Base-by-base conservation (phyloP, 371 early-diverging fungal genomes). In the Dichotomocladium elegans region DNA sequence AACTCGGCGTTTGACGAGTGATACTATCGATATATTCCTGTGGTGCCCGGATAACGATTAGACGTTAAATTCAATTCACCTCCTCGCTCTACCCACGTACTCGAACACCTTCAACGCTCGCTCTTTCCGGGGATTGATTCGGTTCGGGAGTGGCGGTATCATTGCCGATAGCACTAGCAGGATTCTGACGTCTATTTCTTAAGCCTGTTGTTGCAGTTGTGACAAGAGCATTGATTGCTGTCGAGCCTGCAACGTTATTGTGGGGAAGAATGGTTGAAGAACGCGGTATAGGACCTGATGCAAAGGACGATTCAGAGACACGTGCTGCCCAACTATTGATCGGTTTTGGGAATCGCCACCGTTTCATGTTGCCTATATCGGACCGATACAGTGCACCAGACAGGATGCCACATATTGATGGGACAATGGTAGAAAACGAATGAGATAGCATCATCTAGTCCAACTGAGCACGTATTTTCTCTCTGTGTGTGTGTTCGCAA, bases 341-440 rank as follows among this genome's bases (percentile, higher is more conserved):
- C 0, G 57, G 15, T 5, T 19, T 15, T 9, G 87, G 86, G 46
- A 87, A 79, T 37, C 88, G 76, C 85, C 84, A 87, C 22, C 68
- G 60, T 49, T 79, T 76, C 8, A 86, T 73, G n/a, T 80, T 77
- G 3, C 71, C 76, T 47, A 82, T 51, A 54, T 86, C 79, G 2
- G 80, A 69, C 50, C 78, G 58, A 60, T 85, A 88, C 10, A 87
- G 58, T 4, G 79, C 73, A 14, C 87, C 89, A 0, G 81, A 72
- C 30, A 85, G 27, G 1, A 83, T 26, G 14, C 91, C 91, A 53
- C 84, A 80, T 0, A 74, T 8, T 12, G 75, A 70, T 4, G 85
- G 74, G 3, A 76, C 66, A 1, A 85, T 41, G 0, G 88, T 85
- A 30, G 64, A 55, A 9, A 85, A 77, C n/a, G 70, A 70, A 25